These are phyloP conservation scores for Mortierella sp. DNA, from an alignment of 371 early-diverging fungal species.

Conservation along the genomic window DNA sequence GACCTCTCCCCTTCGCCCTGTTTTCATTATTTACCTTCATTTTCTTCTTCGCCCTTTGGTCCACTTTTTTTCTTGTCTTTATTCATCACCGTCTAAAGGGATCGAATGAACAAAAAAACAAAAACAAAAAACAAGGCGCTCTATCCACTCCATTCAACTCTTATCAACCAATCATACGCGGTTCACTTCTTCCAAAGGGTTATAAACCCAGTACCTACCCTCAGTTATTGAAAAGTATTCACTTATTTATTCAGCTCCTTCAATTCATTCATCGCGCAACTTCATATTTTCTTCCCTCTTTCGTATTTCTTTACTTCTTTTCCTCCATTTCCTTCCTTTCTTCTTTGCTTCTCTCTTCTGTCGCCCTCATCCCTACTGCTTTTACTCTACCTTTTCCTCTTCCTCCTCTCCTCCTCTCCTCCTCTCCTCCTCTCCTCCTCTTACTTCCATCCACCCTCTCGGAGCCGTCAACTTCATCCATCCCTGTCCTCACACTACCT, in stretches of 20 bases:
- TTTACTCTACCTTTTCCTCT: neutral
- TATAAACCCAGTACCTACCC: too few relatives aligned
- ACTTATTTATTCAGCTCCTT: neutral
- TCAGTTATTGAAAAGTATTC: neutral
- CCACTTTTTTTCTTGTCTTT: neutral
- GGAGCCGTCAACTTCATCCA: neutral
- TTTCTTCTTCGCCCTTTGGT: neutral
- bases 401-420: too few relatives aligned
- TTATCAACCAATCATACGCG: neutral
- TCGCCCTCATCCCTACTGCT: neutral
- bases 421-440: too few relatives aligned
- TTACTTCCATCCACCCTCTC: neutral
- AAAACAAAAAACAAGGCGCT: too few relatives aligned
- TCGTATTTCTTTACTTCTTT: neutral
- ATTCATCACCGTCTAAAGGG: neutral
- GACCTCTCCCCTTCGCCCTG: neutral
- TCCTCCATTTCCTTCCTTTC: neutral
- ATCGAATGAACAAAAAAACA: neutral
- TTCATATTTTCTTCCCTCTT: neutral
- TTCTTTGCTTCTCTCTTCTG: neutral
- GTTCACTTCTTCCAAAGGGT: neutral
- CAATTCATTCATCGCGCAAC: neutral
- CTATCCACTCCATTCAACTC: neutral
- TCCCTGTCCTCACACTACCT: neutral
- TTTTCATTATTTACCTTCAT: neutral